Evolutionary conservation across 768 basidiomycete genomes (phyloP).

Genomic region (Mycena metata): DNA sequence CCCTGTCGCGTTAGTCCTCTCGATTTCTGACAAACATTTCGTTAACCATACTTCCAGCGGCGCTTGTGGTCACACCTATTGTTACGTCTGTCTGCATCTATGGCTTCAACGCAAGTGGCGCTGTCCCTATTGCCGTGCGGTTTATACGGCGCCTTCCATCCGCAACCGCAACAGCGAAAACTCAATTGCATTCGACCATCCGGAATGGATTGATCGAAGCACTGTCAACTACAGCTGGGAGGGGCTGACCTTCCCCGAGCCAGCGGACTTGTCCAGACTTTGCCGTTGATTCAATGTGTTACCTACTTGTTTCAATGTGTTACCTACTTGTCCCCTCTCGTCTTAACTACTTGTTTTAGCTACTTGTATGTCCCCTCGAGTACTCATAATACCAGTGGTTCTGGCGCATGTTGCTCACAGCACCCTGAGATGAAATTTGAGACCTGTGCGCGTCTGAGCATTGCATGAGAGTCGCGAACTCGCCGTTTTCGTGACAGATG

Average conservation of each 20-base stretch:
- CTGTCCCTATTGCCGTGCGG: not conserved
- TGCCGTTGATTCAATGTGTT: no score
- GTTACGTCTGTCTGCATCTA: not conserved
- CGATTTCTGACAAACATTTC: not conserved
- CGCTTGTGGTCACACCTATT: not conserved
- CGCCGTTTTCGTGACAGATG: no score
- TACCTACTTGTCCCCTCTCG: no score
- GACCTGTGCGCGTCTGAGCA: no score
- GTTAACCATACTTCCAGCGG: not conserved
- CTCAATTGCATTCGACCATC: not conserved
- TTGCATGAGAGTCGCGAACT: no score
- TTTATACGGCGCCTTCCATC: not conserved
- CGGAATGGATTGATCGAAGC: not conserved
- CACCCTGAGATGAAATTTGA: no score
- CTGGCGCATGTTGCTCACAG: no score
- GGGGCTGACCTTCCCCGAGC: not conserved
- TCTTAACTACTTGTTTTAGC: no score
- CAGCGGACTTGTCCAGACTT: no score
- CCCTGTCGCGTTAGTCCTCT: not conserved
- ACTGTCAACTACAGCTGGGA: not conserved
- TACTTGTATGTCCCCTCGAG: no score
- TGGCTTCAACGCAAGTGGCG: not conserved
- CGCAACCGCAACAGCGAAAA: not conserved
- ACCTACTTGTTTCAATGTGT: no score
- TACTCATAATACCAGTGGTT: no score